phyloP scores from a whole-genome alignment of 495 filamentous ascomycete species.

The Sporormia fimetaria region DNA sequence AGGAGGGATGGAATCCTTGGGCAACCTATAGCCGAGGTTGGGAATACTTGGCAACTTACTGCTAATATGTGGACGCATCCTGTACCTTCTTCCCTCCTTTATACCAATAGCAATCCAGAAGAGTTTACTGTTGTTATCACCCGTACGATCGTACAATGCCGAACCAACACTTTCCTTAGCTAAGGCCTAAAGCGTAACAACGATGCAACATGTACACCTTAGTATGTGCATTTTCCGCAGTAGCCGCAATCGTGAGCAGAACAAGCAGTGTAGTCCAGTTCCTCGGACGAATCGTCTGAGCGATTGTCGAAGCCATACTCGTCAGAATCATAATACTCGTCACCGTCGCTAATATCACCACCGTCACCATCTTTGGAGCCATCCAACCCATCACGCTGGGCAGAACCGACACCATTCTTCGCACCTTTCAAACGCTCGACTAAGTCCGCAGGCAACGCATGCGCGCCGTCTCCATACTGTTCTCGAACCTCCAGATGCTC shows the following conservation, averaged over 20 bases:
- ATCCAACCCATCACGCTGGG: neutral
- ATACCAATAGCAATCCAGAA: too few species aligned
- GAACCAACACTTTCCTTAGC: too few species aligned
- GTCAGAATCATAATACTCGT: neutral
- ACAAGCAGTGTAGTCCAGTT: conserved; percentile 36
- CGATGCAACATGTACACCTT: too few species aligned
- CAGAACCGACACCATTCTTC: neutral
- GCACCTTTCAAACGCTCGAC: conserved; percentile 1
- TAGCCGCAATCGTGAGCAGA: conserved; percentile 34
- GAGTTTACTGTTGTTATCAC: too few species aligned
- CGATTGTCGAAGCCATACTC: neutral
- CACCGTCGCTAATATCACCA: neutral
- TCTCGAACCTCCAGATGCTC: conserved; percentile 38
- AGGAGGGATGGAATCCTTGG: too few species aligned
- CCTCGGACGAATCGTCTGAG: conserved; percentile 26
- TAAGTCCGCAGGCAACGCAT: conserved; percentile 24
- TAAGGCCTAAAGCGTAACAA: too few species aligned
- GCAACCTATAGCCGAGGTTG: too few species aligned
- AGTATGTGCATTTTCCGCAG: conserved; percentile 34
- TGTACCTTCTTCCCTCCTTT: too few species aligned
- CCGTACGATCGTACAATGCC: too few species aligned
- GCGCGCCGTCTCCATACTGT: conserved; percentile 25
- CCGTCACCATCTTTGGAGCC: conserved; percentile 1
- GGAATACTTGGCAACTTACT: too few species aligned
- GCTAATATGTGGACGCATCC: too few species aligned